phyloP scores from a whole-genome alignment of 2,329 filamentous ascomycete genomes.

The Claviceps quebecensis region DNA sequence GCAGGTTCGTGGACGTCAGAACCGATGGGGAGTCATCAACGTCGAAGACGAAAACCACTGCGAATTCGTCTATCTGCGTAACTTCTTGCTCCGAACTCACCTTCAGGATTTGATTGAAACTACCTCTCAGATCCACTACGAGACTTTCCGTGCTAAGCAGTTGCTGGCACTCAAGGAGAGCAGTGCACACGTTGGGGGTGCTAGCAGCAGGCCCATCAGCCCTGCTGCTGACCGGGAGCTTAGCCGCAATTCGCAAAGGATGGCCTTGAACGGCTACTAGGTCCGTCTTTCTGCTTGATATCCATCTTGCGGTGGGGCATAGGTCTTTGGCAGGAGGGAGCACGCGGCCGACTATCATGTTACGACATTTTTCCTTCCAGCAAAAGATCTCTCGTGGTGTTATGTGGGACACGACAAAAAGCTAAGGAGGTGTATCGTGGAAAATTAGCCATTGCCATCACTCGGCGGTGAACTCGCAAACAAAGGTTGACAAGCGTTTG shows the following conservation, averaged over 20 bases:
- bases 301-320: constrained; percentile 19
- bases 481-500: constrained; percentile 5
- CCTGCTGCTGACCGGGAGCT: constrained; percentile 88
- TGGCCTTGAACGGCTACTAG: constrained; percentile 99
- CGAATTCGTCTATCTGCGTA: constrained; percentile 96
- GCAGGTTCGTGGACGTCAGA: constrained; percentile 94
- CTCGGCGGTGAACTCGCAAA: constrained; percentile 8
- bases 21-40: constrained; percentile 98
- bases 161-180: constrained; percentile 95
- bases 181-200: constrained; percentile 66
- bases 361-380: constrained; percentile 11
- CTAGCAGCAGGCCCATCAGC: constrained; percentile 78
- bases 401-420: constrained; percentile 13
- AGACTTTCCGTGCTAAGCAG: constrained; percentile 99
- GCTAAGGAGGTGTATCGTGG: constrained; percentile 11
- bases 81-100: constrained; percentile 97
- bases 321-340: constrained; percentile 16
- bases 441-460: constrained; percentile 8
- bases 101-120: constrained; percentile 98
- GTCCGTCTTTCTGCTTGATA: constrained; percentile 15
- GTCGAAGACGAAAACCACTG: constrained; percentile 99
- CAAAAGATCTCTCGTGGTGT: constrained; percentile 17
- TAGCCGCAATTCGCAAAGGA: constrained; percentile 91
- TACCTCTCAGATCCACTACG: constrained; percentile 98
- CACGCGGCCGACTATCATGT: constrained; percentile 10